Percentiles rank a stretch among this genome's conserved stretches.
Conservation (phyloP, 2,329 filamentous ascomycete species). For the Knoxdaviesia proteae region DNA sequence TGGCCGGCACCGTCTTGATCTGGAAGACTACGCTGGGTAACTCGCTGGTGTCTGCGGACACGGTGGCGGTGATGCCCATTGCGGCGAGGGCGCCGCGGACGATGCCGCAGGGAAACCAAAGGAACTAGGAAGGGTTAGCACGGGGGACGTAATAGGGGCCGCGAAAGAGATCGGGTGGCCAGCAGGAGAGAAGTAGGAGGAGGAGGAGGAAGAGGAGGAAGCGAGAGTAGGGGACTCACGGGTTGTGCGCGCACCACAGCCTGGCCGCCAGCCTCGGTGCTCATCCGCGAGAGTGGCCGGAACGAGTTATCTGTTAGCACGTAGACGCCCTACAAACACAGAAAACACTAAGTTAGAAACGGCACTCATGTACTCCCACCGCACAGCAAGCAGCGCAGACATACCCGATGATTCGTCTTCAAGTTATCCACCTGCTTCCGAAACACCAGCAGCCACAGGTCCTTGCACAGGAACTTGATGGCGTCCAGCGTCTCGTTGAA, state of each 20-base stretch:
- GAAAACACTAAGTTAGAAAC: not conserved
- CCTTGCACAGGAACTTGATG: constrained; percentile 98
- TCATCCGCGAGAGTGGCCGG: constrained; percentile 76
- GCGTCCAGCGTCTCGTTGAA: constrained; percentile 85
- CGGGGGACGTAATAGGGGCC: not conserved
- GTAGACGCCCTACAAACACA: constrained; percentile 52
- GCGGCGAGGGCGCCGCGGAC: constrained; percentile 83
- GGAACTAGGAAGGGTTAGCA: constrained; percentile 34
- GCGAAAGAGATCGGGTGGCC: constrained; percentile 1
- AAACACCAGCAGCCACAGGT: constrained; percentile 87
- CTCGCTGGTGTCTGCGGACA: constrained; percentile 76
- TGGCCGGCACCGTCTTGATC: constrained; percentile 63
- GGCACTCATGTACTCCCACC: not conserved
- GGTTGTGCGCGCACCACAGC: constrained; percentile 58
- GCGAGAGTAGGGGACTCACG: constrained; percentile 26
- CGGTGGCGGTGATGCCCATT: constrained; percentile 74
- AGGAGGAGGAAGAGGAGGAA: not conserved
- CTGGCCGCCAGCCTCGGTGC: constrained; percentile 54
- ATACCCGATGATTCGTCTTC: constrained; percentile 85
- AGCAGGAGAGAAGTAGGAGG: constrained; percentile 2
- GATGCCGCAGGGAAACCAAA: constrained; percentile 89
- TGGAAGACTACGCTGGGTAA: constrained; percentile 83
- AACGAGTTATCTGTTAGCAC: constrained; percentile 88
- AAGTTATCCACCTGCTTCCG: constrained; percentile 96
- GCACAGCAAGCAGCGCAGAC: constrained; percentile 6